Conservation (phyloP, 2,329 filamentous ascomycete genomes). For the Zasmidium cellare region DNA sequence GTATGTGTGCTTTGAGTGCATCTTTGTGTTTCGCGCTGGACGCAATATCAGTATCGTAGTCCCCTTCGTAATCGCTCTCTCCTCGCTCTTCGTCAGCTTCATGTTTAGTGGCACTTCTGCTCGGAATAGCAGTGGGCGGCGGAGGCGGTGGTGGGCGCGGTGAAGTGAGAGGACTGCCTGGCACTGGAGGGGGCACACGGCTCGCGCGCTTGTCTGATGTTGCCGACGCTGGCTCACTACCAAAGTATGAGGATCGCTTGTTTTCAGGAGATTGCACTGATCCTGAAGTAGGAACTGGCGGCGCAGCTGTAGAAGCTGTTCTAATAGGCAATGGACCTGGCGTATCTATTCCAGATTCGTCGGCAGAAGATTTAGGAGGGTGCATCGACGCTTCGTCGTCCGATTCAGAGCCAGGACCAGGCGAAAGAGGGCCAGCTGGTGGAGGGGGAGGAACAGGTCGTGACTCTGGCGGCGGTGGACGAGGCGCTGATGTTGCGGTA, state of each 20-base stretch:
- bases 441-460: conserved; percentile 40
- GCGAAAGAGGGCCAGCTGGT: conserved; percentile 51
- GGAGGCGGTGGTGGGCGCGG: conserved; percentile 49
- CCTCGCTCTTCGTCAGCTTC: conserved; percentile 69
- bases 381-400: conserved; percentile 77
- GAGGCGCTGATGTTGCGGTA: conserved; percentile 15
- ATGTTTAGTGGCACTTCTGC: conserved; percentile 34
- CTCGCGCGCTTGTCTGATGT: conserved; percentile 39
- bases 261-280: conserved; percentile 32
- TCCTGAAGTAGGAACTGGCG: conserved; percentile 32
- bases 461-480: conserved; percentile 19
- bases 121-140: conserved; percentile 43
- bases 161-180: conserved; percentile 37
- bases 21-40: conserved; percentile 94
- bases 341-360: conserved; percentile 31
- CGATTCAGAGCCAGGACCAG: conserved; percentile 78
- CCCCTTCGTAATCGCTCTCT: conserved; percentile 91
- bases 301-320: conserved; percentile 36
- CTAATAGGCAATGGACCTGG: conserved; percentile 30
- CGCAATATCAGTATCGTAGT: conserved; percentile 96
- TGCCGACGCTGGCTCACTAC: conserved; percentile 37
- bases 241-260: conserved; percentile 44
- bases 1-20: conserved; percentile 77
- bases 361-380: conserved; percentile 42
- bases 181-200: conserved; percentile 36